These are phyloP conservation scores for Paxillus rubicundulus DNA, from an alignment of 768 basidiomycete species.

Conservation along the genomic window DNA sequence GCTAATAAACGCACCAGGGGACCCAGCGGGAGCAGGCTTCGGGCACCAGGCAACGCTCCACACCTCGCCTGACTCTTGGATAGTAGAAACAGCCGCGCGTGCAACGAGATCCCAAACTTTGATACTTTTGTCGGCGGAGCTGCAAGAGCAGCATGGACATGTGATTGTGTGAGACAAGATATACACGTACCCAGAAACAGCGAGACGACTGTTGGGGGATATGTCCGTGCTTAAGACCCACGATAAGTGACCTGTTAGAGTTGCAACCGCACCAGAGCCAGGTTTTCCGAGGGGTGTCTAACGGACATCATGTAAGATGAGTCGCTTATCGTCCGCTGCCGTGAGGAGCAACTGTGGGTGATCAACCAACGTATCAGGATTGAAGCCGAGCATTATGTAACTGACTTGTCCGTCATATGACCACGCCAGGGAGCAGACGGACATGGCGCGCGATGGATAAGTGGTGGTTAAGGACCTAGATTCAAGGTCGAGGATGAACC, in stretches of 20 bases:
- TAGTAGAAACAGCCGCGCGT: slow-evolving; percentile 70
- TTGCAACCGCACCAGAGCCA: slow-evolving; percentile 78
- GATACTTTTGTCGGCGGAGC: slow-evolving; percentile 82
- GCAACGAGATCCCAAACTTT: slow-evolving; percentile 86
- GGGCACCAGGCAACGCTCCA: slow-evolving; percentile 85
- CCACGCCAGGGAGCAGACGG: slow-evolving; percentile 85
- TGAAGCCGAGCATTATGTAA: slow-evolving; percentile 1
- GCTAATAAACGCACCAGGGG: slow-evolving; percentile 62
- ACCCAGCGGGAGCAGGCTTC: slow-evolving; percentile 49
- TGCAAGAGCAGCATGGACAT: slow-evolving; percentile 24
- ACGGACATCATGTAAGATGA: slow-evolving; percentile 88
- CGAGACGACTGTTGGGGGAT: slow-evolving; percentile 76
- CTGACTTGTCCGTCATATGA: slow-evolving; percentile 83
- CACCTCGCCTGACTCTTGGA: slow-evolving; percentile 77
- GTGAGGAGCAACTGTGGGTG: slow-evolving; percentile 72
- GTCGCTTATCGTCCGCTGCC: slow-evolving; percentile 89
- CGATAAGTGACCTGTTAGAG: slow-evolving; percentile 83
- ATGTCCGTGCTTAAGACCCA: slow-evolving; percentile 87
- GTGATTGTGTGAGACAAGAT: background rate
- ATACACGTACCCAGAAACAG: slow-evolving; percentile 68
- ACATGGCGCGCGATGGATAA: slow-evolving; percentile 87
- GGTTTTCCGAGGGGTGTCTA: slow-evolving; percentile 53
- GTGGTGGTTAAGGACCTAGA: slow-evolving; percentile 61
- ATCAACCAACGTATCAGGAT: background rate
- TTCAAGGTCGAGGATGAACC: slow-evolving; percentile 81